Conservation (phyloP, 2,329 filamentous ascomycete genomes). For the Aspergillus brasiliensis region DNA sequence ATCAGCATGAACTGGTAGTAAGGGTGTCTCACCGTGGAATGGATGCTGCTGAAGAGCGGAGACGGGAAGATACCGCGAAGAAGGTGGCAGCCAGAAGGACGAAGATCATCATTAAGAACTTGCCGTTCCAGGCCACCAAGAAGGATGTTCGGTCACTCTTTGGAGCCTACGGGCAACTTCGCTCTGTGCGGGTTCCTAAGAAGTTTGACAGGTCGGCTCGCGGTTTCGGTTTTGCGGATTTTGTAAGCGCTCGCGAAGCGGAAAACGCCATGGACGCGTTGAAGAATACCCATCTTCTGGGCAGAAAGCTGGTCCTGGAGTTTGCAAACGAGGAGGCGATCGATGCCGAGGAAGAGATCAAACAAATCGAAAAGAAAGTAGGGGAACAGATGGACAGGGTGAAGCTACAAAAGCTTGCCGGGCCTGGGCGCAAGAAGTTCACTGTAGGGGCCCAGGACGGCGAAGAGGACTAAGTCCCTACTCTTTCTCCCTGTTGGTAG, state of each 20-base stretch:
- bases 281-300: conserved; percentile 88
- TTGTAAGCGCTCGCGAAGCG: conserved; percentile 87
- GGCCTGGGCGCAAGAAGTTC: conserved; percentile 80
- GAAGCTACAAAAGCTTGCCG: conserved; percentile 83
- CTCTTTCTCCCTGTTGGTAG: conserved; percentile 36
- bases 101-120: conserved; percentile 97
- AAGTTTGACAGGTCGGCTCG: conserved; percentile 88
- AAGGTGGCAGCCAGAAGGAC: conserved; percentile 75
- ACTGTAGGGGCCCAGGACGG: conserved; percentile 73
- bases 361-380: conserved; percentile 95
- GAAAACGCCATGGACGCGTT: conserved; percentile 87
- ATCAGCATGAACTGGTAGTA: conserved; percentile 81
- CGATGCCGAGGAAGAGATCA: conserved; percentile 93
- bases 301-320: conserved; percentile 84
- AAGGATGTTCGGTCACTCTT: conserved; percentile 87
- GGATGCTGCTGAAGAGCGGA: conserved; percentile 84
- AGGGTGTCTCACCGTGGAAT: conserved; percentile 83
- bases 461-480: conserved; percentile 51
- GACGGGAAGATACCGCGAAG: conserved; percentile 79
- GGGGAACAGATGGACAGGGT: conserved; percentile 88
- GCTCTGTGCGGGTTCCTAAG: conserved; percentile 89
- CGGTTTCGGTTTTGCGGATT: conserved; percentile 96
- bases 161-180: conserved; percentile 85
- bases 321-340: conserved; percentile 86
- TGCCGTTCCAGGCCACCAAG: conserved; percentile 93